Evolutionary conservation across 2,329 filamentous ascomycete genomes (phyloP), one percentile per base, ranked within the genome.

Genomic region (Pestalotiopsis sp.): DNA sequence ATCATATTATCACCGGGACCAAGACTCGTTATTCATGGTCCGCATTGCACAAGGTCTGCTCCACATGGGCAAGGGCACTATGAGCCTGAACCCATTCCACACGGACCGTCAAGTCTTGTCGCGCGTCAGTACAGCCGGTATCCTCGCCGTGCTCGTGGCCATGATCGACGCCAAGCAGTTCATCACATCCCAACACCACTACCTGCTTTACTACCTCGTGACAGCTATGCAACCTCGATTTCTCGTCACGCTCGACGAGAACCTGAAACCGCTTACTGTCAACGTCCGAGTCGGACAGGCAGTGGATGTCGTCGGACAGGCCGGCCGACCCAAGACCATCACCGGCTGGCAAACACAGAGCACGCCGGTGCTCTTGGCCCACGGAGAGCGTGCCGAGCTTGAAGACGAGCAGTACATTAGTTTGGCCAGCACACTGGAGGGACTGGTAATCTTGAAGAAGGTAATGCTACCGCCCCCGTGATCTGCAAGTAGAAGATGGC

Each of bases 291-390:
- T 99, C 59, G 96, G 96, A 81, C 97, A 99, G 83, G 96, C 97
- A 17, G 97, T 99, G 23, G 96, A 99, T 79, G 95, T 99, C 57
- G 96, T 99, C 56, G 97, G 96, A 65, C 96, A 98, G 81, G 96
- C 97, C 13, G 96, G 96, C 79, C 90, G 95, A 71, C 96, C 96
- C 74, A 98, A 99, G 91, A 99, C 96, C 2, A 99, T 99, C 76
- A 99, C 96, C 11, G 96, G 96, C 66, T 99, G 96, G 96, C 96
- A 99, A 83, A 99, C 96, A 73, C 96, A 99, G 86, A 98, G 93
- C 84, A 99, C 96, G n/a, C 96, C 96, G 0, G 96, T 99, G 61
- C 85, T 99, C 69, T 85, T 99, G 75, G 92, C 93, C n/a, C 92
- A 97, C 78, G 96, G 97, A 38, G 96, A 99, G 85, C 89, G 97